Base-by-base conservation (phyloP, 1,139 yeast genomes). In the Scheffersomyces parashehatae region DNA sequence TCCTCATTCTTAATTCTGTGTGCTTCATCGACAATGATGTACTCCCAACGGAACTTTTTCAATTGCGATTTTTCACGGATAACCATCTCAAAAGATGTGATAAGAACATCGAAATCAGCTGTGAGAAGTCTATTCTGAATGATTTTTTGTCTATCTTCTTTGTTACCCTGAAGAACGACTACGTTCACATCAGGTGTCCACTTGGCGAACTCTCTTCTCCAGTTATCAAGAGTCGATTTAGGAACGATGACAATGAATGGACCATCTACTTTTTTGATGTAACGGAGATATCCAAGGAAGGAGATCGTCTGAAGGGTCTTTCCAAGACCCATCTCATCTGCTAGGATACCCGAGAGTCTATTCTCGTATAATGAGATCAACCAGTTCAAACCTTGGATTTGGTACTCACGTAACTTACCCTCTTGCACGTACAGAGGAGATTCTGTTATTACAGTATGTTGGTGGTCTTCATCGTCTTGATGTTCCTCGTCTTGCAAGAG, bases 141-240 rank as follows among this genome's bases (percentile, higher is more conserved):
- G 37, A 89, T 63, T 2, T 75, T 70, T 0, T 73, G 68, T 57
- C 99, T 79, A 41, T 78, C 83, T 16, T 88, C 95, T 64, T 91
- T 91, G 53, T 81, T 82, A 41, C 99, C 99, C 59, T 89, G 96
- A 29, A 93, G 66, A 2, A 91, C 89, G 37, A 89, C 75, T 0
- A 87, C 90, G 49, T 85, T 83, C 7, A 93, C 95, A n/a, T 90
- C 97, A 0, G 98, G 97, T 0, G 97, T 90, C 98, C 98, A 93
- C 58, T 81, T 85, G 41, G 82, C 82, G 65, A 93, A 89, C 63
- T 93, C 99, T 60, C 98, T 79, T 54, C 88, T 75, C 99, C 99
- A 93, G 64, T 93, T 93, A 62, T 93, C 96, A 46, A 93, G 70
- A 0, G 99, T 93, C 0, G 97, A 88, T 62, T 93, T 93, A 3